Evolutionary conservation across 225 moss, liverwort and hornwort species (phyloP), one percentile per base, ranked within the genome.

Genomic region (Bryum argenteum): DNA sequence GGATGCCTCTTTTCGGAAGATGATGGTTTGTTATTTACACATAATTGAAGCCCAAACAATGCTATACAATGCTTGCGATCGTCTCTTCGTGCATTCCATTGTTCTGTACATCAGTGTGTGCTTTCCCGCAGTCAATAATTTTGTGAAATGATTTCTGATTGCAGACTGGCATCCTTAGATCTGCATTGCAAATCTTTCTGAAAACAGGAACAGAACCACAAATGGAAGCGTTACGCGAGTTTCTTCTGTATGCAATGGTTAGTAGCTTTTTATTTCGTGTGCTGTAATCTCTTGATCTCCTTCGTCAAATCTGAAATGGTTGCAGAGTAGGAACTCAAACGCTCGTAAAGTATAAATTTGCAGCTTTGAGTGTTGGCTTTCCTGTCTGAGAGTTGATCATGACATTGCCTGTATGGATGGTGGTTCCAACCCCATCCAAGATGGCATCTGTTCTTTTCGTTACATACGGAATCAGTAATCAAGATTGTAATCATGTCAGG

Each of bases 191-290:
- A 80, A 74, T 85, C 42, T 95, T 90, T 62, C 19, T 89, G 23
- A 90, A 88, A 81, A 74, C 75, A 40, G 89, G 89, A 67, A 52
- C 66, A 63, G 89, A 89, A 50, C 71, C 88, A 40, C 77, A 86
- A 41, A 84, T 90, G 89, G 95, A 95, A 81, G 78, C 81, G 52
- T 67, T 92, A 65, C 92, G 90, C 14, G 85, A 89, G n/a, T 95
- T 95, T 65, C 84, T 92, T 54, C 80, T 92, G 64, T 63, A 90
- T 66, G 84, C 92, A 41, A 87, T 92, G 88, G 87, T 84, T 53
- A 81, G 75, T 59, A 50, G 11, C 58, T 44, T 55, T 55, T 23
- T 53, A 37, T 63, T 55, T 6, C 26, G 33, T 51, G 26, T 61
- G 9, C 21, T 71, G 63, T 22, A 69, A 63, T 33, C 3, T 33